phyloP scores from a whole-genome alignment of 2,329 filamentous ascomycete genomes.

The Monosporascus sp. region DNA sequence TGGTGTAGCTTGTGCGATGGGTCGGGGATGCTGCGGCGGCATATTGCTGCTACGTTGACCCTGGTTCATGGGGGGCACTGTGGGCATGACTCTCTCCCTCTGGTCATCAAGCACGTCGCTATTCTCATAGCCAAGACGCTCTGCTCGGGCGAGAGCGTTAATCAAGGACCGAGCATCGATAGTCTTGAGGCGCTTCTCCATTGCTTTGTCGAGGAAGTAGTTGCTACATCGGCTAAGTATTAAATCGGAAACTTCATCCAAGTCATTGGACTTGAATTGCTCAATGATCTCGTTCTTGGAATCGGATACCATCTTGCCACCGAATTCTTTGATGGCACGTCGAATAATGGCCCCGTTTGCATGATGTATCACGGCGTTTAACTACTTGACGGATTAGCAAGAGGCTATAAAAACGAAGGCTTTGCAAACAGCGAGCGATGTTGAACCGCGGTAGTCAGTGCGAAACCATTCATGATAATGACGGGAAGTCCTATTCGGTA shows the following conservation, averaged over 20 bases:
- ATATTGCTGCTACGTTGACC: neutral
- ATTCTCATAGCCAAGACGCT: slow-evolving; percentile 51
- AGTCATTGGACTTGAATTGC: slow-evolving; percentile 33
- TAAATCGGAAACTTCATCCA: slow-evolving; percentile 39
- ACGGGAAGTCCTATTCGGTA: no score
- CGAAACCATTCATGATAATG: no score
- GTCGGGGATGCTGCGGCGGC: neutral
- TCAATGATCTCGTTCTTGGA: slow-evolving; percentile 36
- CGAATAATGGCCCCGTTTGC: slow-evolving; percentile 31
- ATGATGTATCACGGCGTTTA: slow-evolving; percentile 45
- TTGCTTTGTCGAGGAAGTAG: slow-evolving; percentile 44
- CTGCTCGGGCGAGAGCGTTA: slow-evolving; percentile 50
- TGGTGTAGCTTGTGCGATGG: neutral
- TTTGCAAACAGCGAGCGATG: neutral
- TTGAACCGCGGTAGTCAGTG: no score
- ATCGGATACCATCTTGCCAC: slow-evolving; percentile 34
- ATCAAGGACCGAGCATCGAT: slow-evolving; percentile 50
- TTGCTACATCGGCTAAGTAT: slow-evolving; percentile 43
- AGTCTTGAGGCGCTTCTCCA: slow-evolving; percentile 46
- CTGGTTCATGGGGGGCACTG: slow-evolving; percentile 6
- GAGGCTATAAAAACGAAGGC: neutral
- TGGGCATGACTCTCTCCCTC: slow-evolving; percentile 32
- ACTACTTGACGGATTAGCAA: slow-evolving; percentile 24
- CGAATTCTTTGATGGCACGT: slow-evolving; percentile 39
- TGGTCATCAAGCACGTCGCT: slow-evolving; percentile 43